Evolutionary conservation across 2,329 filamentous ascomycete genomes (phyloP).

Genomic region (Geosmithia morbida): DNA sequence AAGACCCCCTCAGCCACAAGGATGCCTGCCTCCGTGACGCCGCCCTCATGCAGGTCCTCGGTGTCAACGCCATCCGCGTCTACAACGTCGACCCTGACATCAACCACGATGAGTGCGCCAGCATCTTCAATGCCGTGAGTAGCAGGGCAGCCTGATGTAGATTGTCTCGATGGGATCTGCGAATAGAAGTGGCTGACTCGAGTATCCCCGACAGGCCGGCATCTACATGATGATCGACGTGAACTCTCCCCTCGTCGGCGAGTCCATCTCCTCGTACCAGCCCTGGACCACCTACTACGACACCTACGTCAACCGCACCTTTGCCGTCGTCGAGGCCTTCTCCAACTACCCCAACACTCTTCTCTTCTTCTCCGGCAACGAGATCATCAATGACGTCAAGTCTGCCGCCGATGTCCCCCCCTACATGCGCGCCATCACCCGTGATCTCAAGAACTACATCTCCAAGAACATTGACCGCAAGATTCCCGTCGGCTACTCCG

Average conservation of each 20-base stretch:
- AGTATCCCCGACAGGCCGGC: slow-evolving; percentile 27
- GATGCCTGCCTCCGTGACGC: slow-evolving; percentile 48
- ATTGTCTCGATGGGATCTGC: too few species aligned
- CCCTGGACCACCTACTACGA: slow-evolving; percentile 47
- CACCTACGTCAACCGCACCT: slow-evolving; percentile 49
- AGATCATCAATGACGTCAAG: slow-evolving; percentile 55
- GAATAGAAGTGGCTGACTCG: background rate
- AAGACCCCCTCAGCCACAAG: slow-evolving; percentile 45
- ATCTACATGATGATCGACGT: slow-evolving; percentile 59
- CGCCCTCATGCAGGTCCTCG: slow-evolving; percentile 48
- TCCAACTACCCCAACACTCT: slow-evolving; percentile 52
- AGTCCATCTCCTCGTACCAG: slow-evolving; percentile 37
- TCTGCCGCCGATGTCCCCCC: slow-evolving; percentile 48
- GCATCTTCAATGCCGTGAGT: slow-evolving; percentile 48
- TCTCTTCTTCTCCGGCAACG: slow-evolving; percentile 68
- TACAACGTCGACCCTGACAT: slow-evolving; percentile 53
- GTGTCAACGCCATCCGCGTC: slow-evolving; percentile 54
- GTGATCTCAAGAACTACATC: slow-evolving; percentile 72
- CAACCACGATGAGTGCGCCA: slow-evolving; percentile 53
- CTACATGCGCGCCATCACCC: slow-evolving; percentile 62
- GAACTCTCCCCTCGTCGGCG: slow-evolving; percentile 47
- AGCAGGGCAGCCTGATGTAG: too few species aligned
- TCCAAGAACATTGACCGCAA: slow-evolving; percentile 50
- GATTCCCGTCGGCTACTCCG: slow-evolving; percentile 70
- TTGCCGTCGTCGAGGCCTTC: slow-evolving; percentile 53